These are phyloP conservation scores for Quercus mongolica DNA, from an alignment of 306 rosid species.

Conservation along the genomic window DNA sequence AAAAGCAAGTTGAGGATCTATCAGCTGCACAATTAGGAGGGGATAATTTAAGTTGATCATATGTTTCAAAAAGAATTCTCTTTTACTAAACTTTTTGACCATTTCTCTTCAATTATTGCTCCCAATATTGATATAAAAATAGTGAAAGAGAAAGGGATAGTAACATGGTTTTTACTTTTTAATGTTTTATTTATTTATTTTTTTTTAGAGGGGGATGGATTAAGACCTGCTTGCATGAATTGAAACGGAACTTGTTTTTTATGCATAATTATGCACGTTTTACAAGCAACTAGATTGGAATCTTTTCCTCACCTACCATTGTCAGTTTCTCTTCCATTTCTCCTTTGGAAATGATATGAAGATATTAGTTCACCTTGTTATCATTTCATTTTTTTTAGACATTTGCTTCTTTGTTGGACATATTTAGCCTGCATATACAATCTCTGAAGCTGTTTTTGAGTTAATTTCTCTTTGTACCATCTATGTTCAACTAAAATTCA, in stretches of 20 bases:
- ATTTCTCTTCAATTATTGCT: too few relatives aligned
- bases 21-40: too few relatives aligned
- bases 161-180: background rate
- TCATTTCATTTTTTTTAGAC: background rate
- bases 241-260: background rate
- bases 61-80: too few relatives aligned
- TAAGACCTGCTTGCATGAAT: background rate
- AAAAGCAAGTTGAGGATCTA: too few relatives aligned
- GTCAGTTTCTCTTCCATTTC: background rate
- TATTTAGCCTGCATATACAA: background rate
- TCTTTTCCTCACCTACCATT: background rate
- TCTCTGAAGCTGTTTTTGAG: too few relatives aligned
- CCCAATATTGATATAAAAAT: background rate
- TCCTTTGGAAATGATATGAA: background rate
- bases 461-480: too few relatives aligned
- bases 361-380: background rate
- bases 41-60: too few relatives aligned
- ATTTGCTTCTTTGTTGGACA: background rate
- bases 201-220: background rate
- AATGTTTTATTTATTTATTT: background rate
- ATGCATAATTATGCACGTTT: background rate
- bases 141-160: background rate
- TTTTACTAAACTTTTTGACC: too few relatives aligned
- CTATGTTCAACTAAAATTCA: background rate
- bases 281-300: background rate